These are phyloP conservation scores for Sarocladiaceae sp. DNA, from an alignment of 2,329 filamentous ascomycete species.

Conservation along the genomic window DNA sequence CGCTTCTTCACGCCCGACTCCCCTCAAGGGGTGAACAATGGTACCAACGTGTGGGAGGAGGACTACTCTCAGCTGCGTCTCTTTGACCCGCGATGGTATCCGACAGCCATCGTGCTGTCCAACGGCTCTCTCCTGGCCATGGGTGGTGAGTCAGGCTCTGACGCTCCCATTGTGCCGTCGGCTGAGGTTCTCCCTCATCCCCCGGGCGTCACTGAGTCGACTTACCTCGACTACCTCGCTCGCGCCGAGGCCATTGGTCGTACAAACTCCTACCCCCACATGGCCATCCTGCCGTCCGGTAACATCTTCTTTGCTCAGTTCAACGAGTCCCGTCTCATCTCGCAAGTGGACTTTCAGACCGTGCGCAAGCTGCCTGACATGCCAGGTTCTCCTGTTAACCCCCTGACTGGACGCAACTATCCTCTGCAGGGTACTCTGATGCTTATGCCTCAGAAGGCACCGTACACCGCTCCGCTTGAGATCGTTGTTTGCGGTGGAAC, in stretches of 20 bases:
- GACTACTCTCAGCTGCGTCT: conserved; percentile 1
- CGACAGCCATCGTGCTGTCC: background rate
- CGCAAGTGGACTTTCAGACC: background rate
- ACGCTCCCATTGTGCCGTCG: background rate
- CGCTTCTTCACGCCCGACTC: conserved; percentile 2
- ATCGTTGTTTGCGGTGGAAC: background rate
- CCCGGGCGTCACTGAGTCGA: conserved; percentile 1
- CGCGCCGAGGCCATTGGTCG: conserved; percentile 1
- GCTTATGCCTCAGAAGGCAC: background rate
- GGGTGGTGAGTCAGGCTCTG: background rate
- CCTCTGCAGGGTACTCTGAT: background rate
- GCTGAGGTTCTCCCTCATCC: conserved; percentile 3
- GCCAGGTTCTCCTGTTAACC: background rate
- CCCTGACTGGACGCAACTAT: conserved; percentile 1
- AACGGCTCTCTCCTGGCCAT: conserved; percentile 3
- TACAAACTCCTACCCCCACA: conserved; percentile 2
- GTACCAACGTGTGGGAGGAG: conserved; percentile 1
- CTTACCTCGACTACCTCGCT: conserved; percentile 3
- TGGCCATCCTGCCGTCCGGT: conserved; percentile 1
- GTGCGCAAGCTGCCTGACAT: background rate
- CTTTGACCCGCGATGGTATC: background rate
- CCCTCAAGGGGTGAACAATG: background rate
- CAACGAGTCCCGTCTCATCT: background rate
- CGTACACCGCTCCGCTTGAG: background rate
- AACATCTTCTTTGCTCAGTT: conserved; percentile 2